Conservation (phyloP, 2,329 filamentous ascomycete genomes). For the Alternaria brassicae region DNA sequence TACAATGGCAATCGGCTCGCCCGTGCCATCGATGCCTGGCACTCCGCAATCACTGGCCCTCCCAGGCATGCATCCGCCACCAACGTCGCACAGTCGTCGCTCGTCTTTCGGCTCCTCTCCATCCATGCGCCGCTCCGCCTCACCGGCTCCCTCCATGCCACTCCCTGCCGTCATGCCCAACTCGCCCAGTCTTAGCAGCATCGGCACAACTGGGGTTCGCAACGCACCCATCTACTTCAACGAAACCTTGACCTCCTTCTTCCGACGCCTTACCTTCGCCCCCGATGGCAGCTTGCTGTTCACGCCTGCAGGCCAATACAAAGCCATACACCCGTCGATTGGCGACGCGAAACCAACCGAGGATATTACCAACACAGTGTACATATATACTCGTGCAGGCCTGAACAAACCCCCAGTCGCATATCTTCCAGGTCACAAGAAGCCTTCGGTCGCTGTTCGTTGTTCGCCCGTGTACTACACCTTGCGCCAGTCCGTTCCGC, state of each 20-base stretch:
- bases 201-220: conserved; percentile 60
- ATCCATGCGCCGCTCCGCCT: conserved; percentile 84
- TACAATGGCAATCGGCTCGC: conserved; percentile 70
- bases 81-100: conserved; percentile 88
- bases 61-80: conserved; percentile 90
- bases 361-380: conserved; percentile 95
- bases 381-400: conserved; percentile 94
- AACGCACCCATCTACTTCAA: conserved; percentile 95
- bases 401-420: conserved; percentile 96
- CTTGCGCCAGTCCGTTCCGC: conserved; percentile 68
- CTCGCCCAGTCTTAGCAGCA: conserved; percentile 77
- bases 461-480: conserved; percentile 93
- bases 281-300: conserved; percentile 93
- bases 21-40: conserved; percentile 87
- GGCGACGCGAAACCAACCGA: conserved; percentile 76
- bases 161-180: conserved; percentile 95
- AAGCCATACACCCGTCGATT: conserved; percentile 73
- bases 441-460: conserved; percentile 93
- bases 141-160: conserved; percentile 91
- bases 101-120: conserved; percentile 86
- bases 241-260: conserved; percentile 96
- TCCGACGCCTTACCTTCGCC: conserved; percentile 89
- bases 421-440: conserved; percentile 95
- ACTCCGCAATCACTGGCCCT: conserved; percentile 88
- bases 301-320: conserved; percentile 94